Evolutionary conservation across 352 stramenopile species (phyloP).

Genomic region (Vaucheria bursata): DNA sequence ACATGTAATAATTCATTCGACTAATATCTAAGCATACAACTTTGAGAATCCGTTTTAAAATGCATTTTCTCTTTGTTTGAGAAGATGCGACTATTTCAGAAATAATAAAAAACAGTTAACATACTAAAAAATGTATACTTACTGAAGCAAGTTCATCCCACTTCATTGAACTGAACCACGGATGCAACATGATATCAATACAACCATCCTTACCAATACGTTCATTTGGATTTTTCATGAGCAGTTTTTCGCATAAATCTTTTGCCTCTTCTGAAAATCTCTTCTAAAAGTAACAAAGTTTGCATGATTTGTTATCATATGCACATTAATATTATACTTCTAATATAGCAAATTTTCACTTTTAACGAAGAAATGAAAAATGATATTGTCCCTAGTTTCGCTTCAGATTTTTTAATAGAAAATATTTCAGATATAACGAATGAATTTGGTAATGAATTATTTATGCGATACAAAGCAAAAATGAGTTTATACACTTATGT

Average conservation of each 20-base stretch:
- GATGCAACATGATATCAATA: conserved; percentile 76
- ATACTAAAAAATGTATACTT: not conserved
- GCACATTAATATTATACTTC: too few species aligned
- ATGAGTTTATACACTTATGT: too few species aligned
- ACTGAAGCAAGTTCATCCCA: conserved; percentile 62
- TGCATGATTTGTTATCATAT: too few species aligned
- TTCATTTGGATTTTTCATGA: conserved; percentile 81
- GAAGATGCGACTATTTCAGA: not conserved
- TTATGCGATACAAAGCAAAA: too few species aligned
- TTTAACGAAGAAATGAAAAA: too few species aligned
- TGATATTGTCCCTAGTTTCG: too few species aligned
- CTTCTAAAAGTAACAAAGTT: too few species aligned
- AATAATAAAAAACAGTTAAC: not conserved
- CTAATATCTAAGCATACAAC: not conserved
- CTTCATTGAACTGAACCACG: conserved; percentile 72
- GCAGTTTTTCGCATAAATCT: conserved; percentile 52
- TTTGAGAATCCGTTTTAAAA: not conserved
- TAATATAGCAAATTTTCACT: too few species aligned
- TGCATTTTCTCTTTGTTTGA: not conserved
- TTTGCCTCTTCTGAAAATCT: not conserved
- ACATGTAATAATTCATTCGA: too few species aligned
- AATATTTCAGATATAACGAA: too few species aligned
- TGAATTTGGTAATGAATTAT: too few species aligned
- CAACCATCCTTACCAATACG: conserved; percentile 72
- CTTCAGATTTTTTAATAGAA: too few species aligned